phyloP scores from a whole-genome alignment of 768 basidiomycete species.

The Suillus luteus region DNA sequence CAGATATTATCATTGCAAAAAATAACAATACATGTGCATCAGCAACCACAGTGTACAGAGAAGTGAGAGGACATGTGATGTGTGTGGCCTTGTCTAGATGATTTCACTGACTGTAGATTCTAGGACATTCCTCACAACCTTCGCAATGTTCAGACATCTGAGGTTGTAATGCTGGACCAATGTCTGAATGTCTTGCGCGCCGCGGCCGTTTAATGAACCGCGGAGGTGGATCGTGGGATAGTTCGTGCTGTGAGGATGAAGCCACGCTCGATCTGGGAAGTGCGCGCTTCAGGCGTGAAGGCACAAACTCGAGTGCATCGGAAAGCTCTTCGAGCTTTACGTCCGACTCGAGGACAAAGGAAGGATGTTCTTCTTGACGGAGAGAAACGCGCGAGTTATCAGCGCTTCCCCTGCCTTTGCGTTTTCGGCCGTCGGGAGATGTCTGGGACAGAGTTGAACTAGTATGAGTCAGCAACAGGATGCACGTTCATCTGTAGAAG shows the following conservation, averaged over 20 bases:
- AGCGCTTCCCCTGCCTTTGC: conserved; percentile 2
- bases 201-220: conserved; percentile 29
- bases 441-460: background rate
- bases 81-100: background rate
- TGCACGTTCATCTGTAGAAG: background rate
- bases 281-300: conserved; percentile 29
- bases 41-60: background rate
- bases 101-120: background rate
- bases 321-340: background rate
- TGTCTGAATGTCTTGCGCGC: conserved; percentile 22
- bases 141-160: background rate
- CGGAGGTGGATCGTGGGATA: conserved; percentile 4
- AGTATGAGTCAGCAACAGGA: background rate
- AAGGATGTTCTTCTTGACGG: background rate
- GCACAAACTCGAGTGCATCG: too few species aligned
- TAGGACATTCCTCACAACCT: background rate
- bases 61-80: background rate
- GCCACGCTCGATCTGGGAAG: conserved; percentile 27
- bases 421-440: conserved; percentile 6
- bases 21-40: background rate
- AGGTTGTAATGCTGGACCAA: background rate
- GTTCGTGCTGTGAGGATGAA: conserved; percentile 4
- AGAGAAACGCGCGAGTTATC: background rate
- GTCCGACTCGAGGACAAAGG: background rate
- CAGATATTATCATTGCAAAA: background rate